A percentile compares a stretch with the other conserved stretches of the same genome.
Conservation (phyloP, 2,329 filamentous ascomycete species). For the Lojkania enalia region DNA sequence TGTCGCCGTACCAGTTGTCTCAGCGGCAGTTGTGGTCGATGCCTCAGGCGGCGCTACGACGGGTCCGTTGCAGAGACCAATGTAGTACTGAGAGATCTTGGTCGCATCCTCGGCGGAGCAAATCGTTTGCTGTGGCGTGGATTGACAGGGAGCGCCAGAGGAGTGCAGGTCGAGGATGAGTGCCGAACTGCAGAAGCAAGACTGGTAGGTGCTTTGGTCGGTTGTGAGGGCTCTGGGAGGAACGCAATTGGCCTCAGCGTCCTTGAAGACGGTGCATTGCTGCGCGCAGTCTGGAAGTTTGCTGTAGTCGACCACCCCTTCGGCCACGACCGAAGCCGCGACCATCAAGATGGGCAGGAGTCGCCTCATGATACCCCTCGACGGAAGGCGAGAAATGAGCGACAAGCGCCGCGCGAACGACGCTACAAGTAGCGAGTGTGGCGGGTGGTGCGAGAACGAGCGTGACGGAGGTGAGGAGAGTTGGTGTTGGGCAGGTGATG, state of each 20-base stretch:
- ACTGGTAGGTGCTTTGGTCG: conserved; percentile 59
- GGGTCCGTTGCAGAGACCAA: conserved; percentile 58
- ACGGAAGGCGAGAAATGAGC: background rate
- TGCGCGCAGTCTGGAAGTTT: conserved; percentile 43
- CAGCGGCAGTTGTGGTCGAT: conserved; percentile 24
- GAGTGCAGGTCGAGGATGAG: conserved; percentile 62
- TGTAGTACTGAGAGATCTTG: conserved; percentile 72
- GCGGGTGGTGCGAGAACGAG: background rate
- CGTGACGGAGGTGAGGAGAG: background rate
- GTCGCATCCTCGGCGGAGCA: conserved; percentile 57
- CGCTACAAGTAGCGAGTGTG: background rate
- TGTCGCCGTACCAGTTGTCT: conserved; percentile 32
- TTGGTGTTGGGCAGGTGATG: conserved; percentile 1
- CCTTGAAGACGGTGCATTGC: conserved; percentile 34
- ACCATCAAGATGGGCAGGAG: conserved; percentile 1
- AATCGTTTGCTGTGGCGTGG: conserved; percentile 61
- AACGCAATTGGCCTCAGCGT: conserved; percentile 70
- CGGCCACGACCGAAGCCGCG: conserved; percentile 1
- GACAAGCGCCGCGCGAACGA: conserved; percentile 1
- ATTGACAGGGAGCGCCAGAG: conserved; percentile 65
- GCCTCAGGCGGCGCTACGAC: conserved; percentile 13
- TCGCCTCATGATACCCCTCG: conserved; percentile 8
- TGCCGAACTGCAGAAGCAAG: conserved; percentile 73
- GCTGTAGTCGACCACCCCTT: conserved; percentile 27
- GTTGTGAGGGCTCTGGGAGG: conserved; percentile 58